A percentile compares a stretch with the other conserved stretches of the same genome.
Conservation (phyloP, 768 basidiomycete species). For the Suillus subaureus region DNA sequence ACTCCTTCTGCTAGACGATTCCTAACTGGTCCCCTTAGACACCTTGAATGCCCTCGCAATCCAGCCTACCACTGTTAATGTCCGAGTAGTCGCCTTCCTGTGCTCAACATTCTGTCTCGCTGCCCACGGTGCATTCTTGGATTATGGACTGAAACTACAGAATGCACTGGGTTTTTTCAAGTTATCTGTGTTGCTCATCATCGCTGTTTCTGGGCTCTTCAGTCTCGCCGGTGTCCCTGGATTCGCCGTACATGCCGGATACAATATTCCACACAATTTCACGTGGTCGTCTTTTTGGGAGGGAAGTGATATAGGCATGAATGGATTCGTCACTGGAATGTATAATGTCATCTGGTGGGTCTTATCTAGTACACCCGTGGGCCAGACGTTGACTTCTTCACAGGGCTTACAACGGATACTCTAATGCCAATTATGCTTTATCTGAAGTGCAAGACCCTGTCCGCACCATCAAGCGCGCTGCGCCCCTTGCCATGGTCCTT, state of each 20-base stretch:
- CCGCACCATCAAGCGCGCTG: conserved; percentile 69
- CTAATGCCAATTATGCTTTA: conserved; percentile 74
- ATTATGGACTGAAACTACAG: conserved; percentile 62
- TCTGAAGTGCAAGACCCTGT: conserved; percentile 73
- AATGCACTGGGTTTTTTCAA: conserved; percentile 66
- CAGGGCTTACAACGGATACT: conserved; percentile 75
- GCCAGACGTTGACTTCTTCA: not conserved
- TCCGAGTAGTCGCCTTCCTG: conserved; percentile 54
- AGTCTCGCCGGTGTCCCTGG: conserved; percentile 51
- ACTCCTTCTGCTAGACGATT: not conserved
- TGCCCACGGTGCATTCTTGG: conserved; percentile 55
- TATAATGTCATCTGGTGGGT: conserved; percentile 72
- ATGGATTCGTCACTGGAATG: conserved; percentile 63
- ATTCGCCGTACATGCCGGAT: conserved; percentile 50
- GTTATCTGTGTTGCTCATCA: conserved; percentile 51
- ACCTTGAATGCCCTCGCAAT: conserved; percentile 54
- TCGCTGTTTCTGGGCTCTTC: conserved; percentile 57
- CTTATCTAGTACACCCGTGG: not conserved
- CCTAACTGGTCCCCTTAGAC: conserved; percentile 43
- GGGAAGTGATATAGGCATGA: conserved; percentile 54
- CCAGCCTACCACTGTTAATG: conserved; percentile 45
- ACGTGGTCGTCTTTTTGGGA: conserved; percentile 65
- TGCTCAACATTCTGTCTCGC: conserved; percentile 59
- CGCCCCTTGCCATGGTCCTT: conserved; percentile 61
- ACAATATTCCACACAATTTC: conserved; percentile 58